Percentiles rank a stretch among this genome's conserved stretches.
These are phyloP conservation scores for Morella rubra DNA, from an alignment of 306 rosid genomes.

Conservation along the genomic window DNA sequence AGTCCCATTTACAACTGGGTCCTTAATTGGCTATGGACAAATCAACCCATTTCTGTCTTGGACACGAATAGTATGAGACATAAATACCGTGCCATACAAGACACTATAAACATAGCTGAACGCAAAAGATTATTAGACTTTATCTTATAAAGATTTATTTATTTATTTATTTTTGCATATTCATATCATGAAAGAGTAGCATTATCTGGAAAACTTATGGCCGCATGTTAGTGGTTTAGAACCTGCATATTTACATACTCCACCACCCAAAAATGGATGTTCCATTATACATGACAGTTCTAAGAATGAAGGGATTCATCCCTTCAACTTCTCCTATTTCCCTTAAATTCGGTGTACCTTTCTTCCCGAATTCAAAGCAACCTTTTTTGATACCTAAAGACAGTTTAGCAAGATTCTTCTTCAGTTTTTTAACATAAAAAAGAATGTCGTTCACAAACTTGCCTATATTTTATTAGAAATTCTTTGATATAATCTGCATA, in stretches of 20 bases:
- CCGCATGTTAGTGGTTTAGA: not conserved
- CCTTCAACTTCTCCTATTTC: not conserved
- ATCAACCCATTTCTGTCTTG: no score
- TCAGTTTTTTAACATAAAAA: no score
- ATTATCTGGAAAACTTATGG: not conserved
- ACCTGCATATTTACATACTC: not conserved
- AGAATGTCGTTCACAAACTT: not conserved
- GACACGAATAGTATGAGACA: no score
- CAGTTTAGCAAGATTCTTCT: not conserved
- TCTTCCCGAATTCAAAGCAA: no score
- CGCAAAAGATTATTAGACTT: not conserved
- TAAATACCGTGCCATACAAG: no score
- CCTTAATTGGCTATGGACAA: no score
- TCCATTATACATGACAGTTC: not conserved
- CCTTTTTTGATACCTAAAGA: no score
- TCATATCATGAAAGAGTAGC: not conserved
- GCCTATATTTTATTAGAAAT: not conserved
- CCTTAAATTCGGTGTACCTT: not conserved
- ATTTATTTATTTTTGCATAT: no score
- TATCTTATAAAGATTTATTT: no score
- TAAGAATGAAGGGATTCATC: no score
- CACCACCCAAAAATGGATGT: not conserved
- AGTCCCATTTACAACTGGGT: no score
- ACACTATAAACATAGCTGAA: no score
- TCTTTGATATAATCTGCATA: not conserved